A percentile compares a stretch with the other conserved stretches of the same genome.
These are phyloP conservation scores for Ciborinia camelliae DNA, from an alignment of 2,329 filamentous ascomycete species.

Conservation along the genomic window DNA sequence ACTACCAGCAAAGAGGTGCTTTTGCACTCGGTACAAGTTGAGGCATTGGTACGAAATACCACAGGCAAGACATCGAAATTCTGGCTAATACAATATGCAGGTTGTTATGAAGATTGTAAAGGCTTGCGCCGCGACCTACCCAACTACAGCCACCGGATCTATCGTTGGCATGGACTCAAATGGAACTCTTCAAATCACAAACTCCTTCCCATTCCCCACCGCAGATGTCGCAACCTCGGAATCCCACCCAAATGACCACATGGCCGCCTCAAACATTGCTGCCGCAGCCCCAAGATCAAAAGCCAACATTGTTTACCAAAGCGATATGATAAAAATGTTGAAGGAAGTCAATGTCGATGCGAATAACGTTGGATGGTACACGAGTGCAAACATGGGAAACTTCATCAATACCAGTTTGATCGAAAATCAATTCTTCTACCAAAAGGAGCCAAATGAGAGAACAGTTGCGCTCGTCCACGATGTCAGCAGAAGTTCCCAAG, in stretches of 20 bases:
- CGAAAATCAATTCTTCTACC: constrained; percentile 97
- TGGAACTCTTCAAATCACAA: constrained; percentile 82
- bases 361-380: constrained; percentile 98
- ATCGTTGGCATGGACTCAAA: constrained; percentile 91
- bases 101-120: constrained; percentile 98
- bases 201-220: constrained; percentile 89
- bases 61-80: constrained; percentile 36
- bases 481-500: constrained; percentile 90
- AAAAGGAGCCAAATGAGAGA: constrained; percentile 83
- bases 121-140: constrained; percentile 84
- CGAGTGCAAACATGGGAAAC: constrained; percentile 97
- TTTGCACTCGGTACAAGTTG: constrained; percentile 86
- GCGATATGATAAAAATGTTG: constrained; percentile 94
- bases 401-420: constrained; percentile 93
- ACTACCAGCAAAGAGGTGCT: constrained; percentile 59
- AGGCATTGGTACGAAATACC: constrained; percentile 72
- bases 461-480: constrained; percentile 91
- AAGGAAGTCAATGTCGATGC: constrained; percentile 98
- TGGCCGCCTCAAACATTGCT: constrained; percentile 66
- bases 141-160: constrained; percentile 82
- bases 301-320: constrained; percentile 82
- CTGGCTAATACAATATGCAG: constrained; percentile 45
- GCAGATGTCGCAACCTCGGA: constrained; percentile 68
- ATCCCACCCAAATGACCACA: constrained; percentile 66
- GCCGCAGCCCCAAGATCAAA: constrained; percentile 90